phyloP scores from a whole-genome alignment of 2,329 filamentous ascomycete species.

The Zymoseptoria crescenta region DNA sequence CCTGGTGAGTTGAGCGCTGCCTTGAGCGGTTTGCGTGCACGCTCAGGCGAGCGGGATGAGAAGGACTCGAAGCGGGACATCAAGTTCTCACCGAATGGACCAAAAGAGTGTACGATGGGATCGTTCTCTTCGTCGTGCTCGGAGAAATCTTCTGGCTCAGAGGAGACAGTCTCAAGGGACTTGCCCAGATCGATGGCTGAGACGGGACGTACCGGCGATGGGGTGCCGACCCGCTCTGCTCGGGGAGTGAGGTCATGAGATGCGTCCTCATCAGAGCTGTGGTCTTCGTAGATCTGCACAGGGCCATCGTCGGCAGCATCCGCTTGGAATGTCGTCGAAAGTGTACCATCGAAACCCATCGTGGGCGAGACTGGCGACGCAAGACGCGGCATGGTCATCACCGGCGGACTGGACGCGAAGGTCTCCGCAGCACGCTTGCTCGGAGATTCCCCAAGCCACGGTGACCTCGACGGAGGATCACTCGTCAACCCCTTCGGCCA shows the following conservation, averaged over 20 bases:
- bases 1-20: conserved; percentile 21
- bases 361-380: conserved; percentile 71
- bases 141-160: conserved; percentile 54
- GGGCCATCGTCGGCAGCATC: conserved; percentile 33
- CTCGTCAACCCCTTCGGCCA: conserved; percentile 63
- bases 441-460: conserved; percentile 51
- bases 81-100: conserved; percentile 78
- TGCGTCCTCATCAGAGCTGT: conserved; percentile 47
- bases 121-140: conserved; percentile 92
- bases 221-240: conserved; percentile 10
- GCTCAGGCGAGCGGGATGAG: conserved; percentile 57
- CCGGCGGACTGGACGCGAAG: conserved; percentile 53
- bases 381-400: conserved; percentile 52
- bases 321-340: conserved; percentile 36
- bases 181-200: conserved; percentile 7
- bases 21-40: conserved; percentile 28
- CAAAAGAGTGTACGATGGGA: conserved; percentile 84
- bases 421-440: conserved; percentile 43
- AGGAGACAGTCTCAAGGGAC: conserved; percentile 15
- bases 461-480: conserved; percentile 53
- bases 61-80: conserved; percentile 76
- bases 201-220: conserved; percentile 13
- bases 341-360: conserved; percentile 31
- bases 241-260: conserved; percentile 23
- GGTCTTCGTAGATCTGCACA: conserved; percentile 69